These are phyloP conservation scores for Emmonsia crescens DNA, from an alignment of 2,329 filamentous ascomycete genomes.

Conservation along the genomic window DNA sequence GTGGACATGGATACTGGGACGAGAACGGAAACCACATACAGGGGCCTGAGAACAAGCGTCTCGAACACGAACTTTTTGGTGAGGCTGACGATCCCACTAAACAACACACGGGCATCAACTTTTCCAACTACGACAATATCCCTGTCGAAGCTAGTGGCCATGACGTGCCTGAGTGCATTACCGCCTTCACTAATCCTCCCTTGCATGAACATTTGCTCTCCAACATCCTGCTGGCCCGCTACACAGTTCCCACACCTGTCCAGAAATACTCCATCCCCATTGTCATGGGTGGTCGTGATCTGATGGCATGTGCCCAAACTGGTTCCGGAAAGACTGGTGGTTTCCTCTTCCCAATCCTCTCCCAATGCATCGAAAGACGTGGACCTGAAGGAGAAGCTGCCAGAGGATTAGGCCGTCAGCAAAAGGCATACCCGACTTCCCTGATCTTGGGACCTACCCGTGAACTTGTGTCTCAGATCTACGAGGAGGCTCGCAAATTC, in stretches of 20 bases:
- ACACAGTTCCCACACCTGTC: constrained; percentile 91
- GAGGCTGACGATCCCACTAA: constrained; percentile 82
- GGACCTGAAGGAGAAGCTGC: constrained; percentile 58
- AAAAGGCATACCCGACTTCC: constrained; percentile 95
- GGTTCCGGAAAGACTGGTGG: constrained; percentile 99
- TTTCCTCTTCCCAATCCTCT: constrained; percentile 97
- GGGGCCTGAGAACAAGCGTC: constrained; percentile 73
- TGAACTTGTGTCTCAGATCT: constrained; percentile 98
- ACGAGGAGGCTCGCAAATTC: constrained; percentile 94
- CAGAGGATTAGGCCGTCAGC: constrained; percentile 68
- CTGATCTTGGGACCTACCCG: constrained; percentile 92
- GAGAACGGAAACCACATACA: constrained; percentile 85
- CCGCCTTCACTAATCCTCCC: constrained; percentile 84
- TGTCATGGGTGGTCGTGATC: constrained; percentile 91
- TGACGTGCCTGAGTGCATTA: constrained; percentile 84
- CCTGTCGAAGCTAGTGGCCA: constrained; percentile 94
- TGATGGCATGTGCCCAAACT: constrained; percentile 99
- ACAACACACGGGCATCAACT: constrained; percentile 98
- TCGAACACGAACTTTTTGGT: constrained; percentile 95
- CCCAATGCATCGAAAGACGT: constrained; percentile 88
- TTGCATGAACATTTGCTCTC: constrained; percentile 84
- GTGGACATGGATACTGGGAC: constrained; percentile 90
- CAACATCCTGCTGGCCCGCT: constrained; percentile 90
- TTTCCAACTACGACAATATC: constrained; percentile 99
- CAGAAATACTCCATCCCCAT: constrained; percentile 99